phyloP scores from a whole-genome alignment of 306 rosid species.

The Cicer judaicum region DNA sequence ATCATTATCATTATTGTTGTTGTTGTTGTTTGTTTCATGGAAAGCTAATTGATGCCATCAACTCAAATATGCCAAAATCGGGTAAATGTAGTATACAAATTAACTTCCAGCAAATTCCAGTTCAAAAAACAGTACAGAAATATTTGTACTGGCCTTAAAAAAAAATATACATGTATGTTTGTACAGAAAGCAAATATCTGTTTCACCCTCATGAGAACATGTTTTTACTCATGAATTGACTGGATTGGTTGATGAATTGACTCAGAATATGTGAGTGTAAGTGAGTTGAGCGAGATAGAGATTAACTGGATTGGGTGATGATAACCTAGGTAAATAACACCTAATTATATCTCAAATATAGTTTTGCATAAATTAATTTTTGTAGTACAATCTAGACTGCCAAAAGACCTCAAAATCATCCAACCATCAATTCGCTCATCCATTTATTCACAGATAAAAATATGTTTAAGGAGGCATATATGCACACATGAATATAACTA shows the following conservation, averaged over 20 bases:
- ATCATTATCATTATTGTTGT: not conserved
- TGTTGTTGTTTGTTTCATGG: not conserved
- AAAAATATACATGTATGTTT: too few relatives aligned
- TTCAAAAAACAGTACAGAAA: too few relatives aligned
- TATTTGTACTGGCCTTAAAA: too few relatives aligned
- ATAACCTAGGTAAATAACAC: not conserved
- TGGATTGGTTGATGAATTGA: too few relatives aligned
- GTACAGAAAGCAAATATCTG: too few relatives aligned
- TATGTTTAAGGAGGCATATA: constrained; percentile 15
- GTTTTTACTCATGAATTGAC: not conserved
- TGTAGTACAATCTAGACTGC: constrained; percentile 7
- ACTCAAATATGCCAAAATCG: constrained; percentile 2
- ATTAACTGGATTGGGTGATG: not conserved
- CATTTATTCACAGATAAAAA: constrained; percentile 7
- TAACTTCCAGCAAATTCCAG: too few relatives aligned
- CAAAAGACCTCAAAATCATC: constrained; percentile 34
- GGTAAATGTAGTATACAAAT: too few relatives aligned
- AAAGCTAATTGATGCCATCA: constrained; percentile 8
- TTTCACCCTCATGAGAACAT: too few relatives aligned
- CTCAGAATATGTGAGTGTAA: not conserved
- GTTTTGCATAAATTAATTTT: constrained; percentile 11
- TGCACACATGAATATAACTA: constrained; percentile 29
- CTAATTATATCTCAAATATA: constrained; percentile 18
- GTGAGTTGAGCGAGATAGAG: not conserved
- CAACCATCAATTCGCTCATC: constrained; percentile 31